phyloP scores from a whole-genome alignment of 2,329 filamentous ascomycete species.

The Ramularia endophylla region DNA sequence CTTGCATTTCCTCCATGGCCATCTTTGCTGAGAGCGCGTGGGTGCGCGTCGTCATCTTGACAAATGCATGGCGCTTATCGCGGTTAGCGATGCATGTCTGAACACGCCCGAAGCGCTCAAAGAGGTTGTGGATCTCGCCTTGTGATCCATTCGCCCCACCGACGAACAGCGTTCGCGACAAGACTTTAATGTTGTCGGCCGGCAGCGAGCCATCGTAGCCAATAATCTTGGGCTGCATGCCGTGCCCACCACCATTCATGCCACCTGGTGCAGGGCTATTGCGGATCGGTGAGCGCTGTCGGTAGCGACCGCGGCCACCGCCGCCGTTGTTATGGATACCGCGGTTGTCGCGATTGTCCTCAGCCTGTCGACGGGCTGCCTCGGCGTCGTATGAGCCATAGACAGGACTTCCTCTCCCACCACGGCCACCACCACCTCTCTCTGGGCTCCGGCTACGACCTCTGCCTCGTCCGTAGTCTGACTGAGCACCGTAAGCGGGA shows the following conservation, averaged over 20 bases:
- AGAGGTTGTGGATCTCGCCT: conserved; percentile 72
- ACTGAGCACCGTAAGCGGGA: conserved; percentile 16
- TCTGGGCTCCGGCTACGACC: conserved; percentile 62
- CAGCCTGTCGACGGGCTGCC: conserved; percentile 17
- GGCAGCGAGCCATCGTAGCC: conserved; percentile 72
- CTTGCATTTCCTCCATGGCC: conserved; percentile 90
- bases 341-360: conserved; percentile 18
- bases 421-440: conserved; percentile 47
- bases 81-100: conserved; percentile 98
- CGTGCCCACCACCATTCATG: conserved; percentile 21
- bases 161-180: conserved; percentile 93
- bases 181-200: conserved; percentile 76
- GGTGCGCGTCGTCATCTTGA: conserved; percentile 91
- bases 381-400: conserved; percentile 64
- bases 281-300: conserved; percentile 74
- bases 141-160: conserved; percentile 81
- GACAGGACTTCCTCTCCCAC: conserved; percentile 57
- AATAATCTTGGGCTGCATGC: conserved; percentile 64
- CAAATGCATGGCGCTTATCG: conserved; percentile 96
- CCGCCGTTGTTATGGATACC: conserved; percentile 43
- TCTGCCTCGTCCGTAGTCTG: conserved; percentile 55
- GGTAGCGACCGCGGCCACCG: conserved; percentile 61
- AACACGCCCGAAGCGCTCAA: conserved; percentile 75
- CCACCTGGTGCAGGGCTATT: conserved; percentile 54
- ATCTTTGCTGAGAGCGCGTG: conserved; percentile 80